Evolutionary conservation across 306 rosid genomes (phyloP).

Genomic region (Trichosanthes truncata): DNA sequence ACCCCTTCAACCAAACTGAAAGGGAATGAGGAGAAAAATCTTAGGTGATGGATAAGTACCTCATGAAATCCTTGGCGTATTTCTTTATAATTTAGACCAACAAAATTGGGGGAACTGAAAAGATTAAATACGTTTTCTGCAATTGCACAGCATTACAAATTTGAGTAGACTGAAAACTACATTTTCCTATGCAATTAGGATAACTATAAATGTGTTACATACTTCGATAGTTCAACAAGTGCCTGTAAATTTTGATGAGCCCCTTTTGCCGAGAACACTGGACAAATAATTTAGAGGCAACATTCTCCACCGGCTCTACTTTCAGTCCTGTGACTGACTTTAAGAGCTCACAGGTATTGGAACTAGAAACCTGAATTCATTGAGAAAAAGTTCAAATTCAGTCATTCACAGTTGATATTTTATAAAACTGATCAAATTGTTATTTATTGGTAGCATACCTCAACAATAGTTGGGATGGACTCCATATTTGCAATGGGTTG

Average conservation of each 20-base stretch:
- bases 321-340: conserved; percentile 79
- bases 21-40: background rate
- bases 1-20: conserved; percentile 15
- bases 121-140: conserved; percentile 95
- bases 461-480: conserved; percentile 79
- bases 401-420: background rate
- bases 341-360: conserved; percentile 73
- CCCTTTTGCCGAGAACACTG: conserved; percentile 99
- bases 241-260: conserved; percentile 91
- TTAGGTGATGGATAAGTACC: conserved; percentile 28
- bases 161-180: background rate
- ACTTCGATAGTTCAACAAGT: conserved; percentile 90
- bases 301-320: conserved; percentile 88
- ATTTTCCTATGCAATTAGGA: background rate
- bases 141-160: conserved; percentile 13
- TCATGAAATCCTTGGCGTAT: conserved; percentile 53
- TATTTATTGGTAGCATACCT: conserved; percentile 39
- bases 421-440: conserved; percentile 7
- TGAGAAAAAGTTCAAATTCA: conserved; percentile 16
- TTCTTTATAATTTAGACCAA: conserved; percentile 57
- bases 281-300: conserved; percentile 86
- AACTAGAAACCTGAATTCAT: conserved; percentile 75
- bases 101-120: conserved; percentile 48
- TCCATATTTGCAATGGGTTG: conserved; percentile 83
- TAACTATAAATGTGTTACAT: conserved; percentile 9